These are phyloP conservation scores for Magnusiomyces paraingens DNA, from an alignment of 1,139 yeast species.

Conservation along the genomic window DNA sequence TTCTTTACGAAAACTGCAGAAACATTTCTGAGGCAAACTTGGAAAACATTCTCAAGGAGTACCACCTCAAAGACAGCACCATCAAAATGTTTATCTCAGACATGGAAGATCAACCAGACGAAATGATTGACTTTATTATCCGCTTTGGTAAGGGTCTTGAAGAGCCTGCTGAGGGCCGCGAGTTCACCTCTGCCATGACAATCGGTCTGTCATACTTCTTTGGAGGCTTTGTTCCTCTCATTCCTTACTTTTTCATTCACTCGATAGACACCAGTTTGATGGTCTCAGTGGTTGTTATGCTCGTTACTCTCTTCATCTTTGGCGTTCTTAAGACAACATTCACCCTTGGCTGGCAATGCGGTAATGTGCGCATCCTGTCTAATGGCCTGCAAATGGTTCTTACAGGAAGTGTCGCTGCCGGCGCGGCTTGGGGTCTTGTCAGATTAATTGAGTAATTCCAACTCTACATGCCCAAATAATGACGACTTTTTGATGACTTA, in stretches of 20 bases:
- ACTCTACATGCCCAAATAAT: background rate
- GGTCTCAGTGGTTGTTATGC: slow-evolving; percentile 74
- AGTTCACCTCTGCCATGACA: slow-evolving; percentile 67
- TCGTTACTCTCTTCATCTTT: slow-evolving; percentile 74
- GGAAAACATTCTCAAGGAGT: slow-evolving; percentile 59
- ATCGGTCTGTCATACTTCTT: slow-evolving; percentile 69
- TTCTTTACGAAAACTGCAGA: slow-evolving; percentile 49
- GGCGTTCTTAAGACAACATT: slow-evolving; percentile 81
- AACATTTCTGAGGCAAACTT: slow-evolving; percentile 49
- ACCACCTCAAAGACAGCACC: slow-evolving; percentile 62
- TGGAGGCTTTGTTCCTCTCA: slow-evolving; percentile 75
- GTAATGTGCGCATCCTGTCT: slow-evolving; percentile 50
- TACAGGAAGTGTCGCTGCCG: slow-evolving; percentile 94
- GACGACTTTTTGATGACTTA: slow-evolving; percentile 6
- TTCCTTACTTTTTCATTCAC: slow-evolving; percentile 70
- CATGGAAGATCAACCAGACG: slow-evolving; percentile 53
- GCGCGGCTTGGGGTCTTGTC: slow-evolving; percentile 92
- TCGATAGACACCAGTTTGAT: slow-evolving; percentile 72
- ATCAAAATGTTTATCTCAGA: slow-evolving; percentile 54
- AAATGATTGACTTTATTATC: slow-evolving; percentile 63
- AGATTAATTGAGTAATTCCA: slow-evolving; percentile 51
- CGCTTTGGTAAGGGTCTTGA: slow-evolving; percentile 70
- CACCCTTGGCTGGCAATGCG: slow-evolving; percentile 75
- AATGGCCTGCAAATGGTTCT: slow-evolving; percentile 90
- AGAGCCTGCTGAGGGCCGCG: slow-evolving; percentile 76